Percentiles rank a stretch among this genome's conserved stretches.
phyloP scores from a whole-genome alignment of 1,284 basidiomycete genomes.

The Cronartium quercuum region DNA sequence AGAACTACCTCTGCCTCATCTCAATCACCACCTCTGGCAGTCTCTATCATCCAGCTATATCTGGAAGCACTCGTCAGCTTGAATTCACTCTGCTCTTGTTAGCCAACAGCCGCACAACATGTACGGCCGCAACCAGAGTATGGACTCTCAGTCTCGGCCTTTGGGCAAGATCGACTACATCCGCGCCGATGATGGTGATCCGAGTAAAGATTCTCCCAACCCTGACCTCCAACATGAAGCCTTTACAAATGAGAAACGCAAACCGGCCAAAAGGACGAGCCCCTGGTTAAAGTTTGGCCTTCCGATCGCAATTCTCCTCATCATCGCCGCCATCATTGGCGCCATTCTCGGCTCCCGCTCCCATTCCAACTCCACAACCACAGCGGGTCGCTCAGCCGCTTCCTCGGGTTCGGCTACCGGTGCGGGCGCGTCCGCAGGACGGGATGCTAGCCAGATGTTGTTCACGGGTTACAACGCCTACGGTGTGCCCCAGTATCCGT shows the following conservation, averaged over 20 bases:
- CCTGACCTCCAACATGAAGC: background rate
- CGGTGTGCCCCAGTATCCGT: constrained; percentile 32
- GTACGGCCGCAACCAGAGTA: constrained; percentile 6
- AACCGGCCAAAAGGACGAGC: constrained; percentile 4
- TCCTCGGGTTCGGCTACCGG: background rate
- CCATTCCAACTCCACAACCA: background rate
- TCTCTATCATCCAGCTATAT: background rate
- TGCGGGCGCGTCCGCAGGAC: constrained; percentile 23
- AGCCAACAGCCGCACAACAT: background rate
- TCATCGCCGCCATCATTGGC: constrained; percentile 26
- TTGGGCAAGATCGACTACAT: constrained; percentile 31
- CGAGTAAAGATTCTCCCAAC: background rate
- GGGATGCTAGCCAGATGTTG: constrained; percentile 14
- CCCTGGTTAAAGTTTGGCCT: constrained; percentile 32
- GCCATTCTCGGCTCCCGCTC: constrained; percentile 8
- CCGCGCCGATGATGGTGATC: constrained; percentile 19
- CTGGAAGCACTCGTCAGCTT: background rate
- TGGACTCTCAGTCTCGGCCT: constrained; percentile 21
- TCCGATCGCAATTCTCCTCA: constrained; percentile 2
- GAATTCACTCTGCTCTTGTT: no score
- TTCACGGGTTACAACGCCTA: constrained; percentile 36
- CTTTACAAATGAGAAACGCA: constrained; percentile 4
- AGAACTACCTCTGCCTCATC: no score
- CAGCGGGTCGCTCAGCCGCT: background rate
- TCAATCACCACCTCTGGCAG: background rate